These are phyloP conservation scores for Akanthomyces dipterigenus DNA, from an alignment of 2,329 filamentous ascomycete species.

Conservation along the genomic window DNA sequence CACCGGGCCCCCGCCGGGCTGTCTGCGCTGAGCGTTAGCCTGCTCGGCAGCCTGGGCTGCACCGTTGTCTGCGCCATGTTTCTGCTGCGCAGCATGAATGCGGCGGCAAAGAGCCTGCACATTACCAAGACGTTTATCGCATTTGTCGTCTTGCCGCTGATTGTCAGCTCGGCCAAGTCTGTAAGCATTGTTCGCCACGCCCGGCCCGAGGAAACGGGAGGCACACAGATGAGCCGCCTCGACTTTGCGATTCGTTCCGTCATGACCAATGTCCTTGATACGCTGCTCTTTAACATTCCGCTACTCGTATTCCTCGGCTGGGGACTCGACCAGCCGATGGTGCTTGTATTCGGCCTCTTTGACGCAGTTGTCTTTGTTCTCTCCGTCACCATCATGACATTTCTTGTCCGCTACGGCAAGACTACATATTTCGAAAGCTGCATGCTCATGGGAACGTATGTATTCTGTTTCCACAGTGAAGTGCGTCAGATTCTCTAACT, in stretches of 20 bases:
- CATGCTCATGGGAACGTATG: constrained; percentile 17
- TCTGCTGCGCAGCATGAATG: constrained; percentile 6
- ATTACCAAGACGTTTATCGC: constrained; percentile 7
- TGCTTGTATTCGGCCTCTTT: constrained; percentile 14
- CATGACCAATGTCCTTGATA: constrained; percentile 11
- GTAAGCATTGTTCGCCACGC: constrained; percentile 10
- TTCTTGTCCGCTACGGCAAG: constrained; percentile 15
- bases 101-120: not conserved
- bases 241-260: constrained; percentile 12
- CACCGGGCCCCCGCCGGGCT: not conserved
- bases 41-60: constrained; percentile 2
- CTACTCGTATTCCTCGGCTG: constrained; percentile 9
- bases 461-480: not conserved
- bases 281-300: constrained; percentile 11
- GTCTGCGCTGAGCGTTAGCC: not conserved
- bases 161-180: constrained; percentile 9
- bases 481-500: not conserved
- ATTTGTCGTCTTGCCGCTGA: constrained; percentile 4
- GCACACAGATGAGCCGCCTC: constrained; percentile 4
- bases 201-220: not conserved
- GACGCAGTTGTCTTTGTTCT: constrained; percentile 15
- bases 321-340: constrained; percentile 11
- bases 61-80: constrained; percentile 1
- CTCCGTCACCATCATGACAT: constrained; percentile 15
- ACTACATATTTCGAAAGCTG: constrained; percentile 16